A percentile compares a stretch with the other conserved stretches of the same genome.
phyloP scores from a whole-genome alignment of 768 basidiomycete genomes.

The Boletus huronensis region DNA sequence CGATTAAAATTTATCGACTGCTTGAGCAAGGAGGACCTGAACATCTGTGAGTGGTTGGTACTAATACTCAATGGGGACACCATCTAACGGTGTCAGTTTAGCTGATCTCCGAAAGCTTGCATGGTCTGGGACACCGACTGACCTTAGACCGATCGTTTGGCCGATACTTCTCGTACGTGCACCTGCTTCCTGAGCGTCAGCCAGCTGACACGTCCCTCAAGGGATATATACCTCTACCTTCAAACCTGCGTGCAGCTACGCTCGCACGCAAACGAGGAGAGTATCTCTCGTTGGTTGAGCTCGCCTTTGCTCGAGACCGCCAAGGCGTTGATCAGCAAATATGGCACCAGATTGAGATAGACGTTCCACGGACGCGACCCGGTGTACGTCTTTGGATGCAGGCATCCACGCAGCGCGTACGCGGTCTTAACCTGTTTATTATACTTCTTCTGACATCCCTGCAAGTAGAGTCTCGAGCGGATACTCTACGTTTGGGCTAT shows the following conservation, averaged over 20 bases:
- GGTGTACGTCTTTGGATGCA: constrained; percentile 92
- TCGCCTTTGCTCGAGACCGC: constrained; percentile 84
- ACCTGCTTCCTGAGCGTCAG: background rate
- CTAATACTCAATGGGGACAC: background rate
- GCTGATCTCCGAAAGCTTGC: constrained; percentile 86
- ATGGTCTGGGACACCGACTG: constrained; percentile 90
- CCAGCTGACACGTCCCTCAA: constrained; percentile 31
- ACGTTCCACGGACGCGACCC: constrained; percentile 93
- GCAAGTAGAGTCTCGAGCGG: constrained; percentile 78
- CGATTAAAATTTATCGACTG: constrained; percentile 81
- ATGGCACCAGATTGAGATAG: constrained; percentile 99
- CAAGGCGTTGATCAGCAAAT: constrained; percentile 92
- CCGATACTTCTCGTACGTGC: constrained; percentile 81
- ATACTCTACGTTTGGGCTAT: constrained; percentile 99
- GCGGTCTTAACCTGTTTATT: constrained; percentile 20
- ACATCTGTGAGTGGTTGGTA: constrained; percentile 58
- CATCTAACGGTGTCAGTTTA: constrained; percentile 25
- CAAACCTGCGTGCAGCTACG: constrained; percentile 67
- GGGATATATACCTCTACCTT: constrained; percentile 91
- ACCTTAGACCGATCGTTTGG: constrained; percentile 91
- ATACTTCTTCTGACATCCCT: constrained; percentile 18
- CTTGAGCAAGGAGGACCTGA: constrained; percentile 70
- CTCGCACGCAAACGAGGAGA: constrained; percentile 90
- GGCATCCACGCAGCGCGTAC: constrained; percentile 81
- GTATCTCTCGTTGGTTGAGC: constrained; percentile 83